phyloP scores from a whole-genome alignment of 495 filamentous ascomycete genomes.

The Copromyces sp. region DNA sequence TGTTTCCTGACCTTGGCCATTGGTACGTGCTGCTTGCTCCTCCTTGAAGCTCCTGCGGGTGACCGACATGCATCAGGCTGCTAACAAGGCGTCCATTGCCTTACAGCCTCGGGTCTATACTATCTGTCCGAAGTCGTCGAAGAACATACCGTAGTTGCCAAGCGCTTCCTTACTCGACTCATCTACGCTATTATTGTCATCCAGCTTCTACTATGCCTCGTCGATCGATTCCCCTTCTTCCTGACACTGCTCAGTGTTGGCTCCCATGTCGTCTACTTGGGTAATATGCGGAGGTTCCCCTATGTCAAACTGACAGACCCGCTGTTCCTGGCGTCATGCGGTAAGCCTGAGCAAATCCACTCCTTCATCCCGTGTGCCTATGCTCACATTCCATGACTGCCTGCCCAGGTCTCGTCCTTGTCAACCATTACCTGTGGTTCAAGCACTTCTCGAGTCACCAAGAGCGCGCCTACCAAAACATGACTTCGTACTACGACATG shows the following conservation, averaged over 20 bases:
- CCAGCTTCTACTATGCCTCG: slow-evolving; percentile 61
- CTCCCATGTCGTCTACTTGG: slow-evolving; percentile 80
- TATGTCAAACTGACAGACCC: slow-evolving; percentile 84
- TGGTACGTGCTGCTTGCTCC: slow-evolving; percentile 41
- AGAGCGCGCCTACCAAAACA: slow-evolving; percentile 32
- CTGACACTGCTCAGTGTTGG: slow-evolving; percentile 65
- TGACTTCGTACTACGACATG: slow-evolving; percentile 45
- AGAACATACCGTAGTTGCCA: slow-evolving; percentile 88
- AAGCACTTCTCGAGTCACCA: slow-evolving; percentile 69
- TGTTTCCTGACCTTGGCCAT: slow-evolving; percentile 88
- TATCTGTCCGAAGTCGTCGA: slow-evolving; percentile 97
- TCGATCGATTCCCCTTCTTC: slow-evolving; percentile 75
- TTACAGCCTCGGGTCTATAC: slow-evolving; percentile 83
- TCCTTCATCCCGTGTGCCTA: slow-evolving; percentile 3
- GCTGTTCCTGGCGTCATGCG: slow-evolving; percentile 74
- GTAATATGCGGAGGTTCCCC: slow-evolving; percentile 80
- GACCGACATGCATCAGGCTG: background rate
- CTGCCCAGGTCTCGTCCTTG: slow-evolving; percentile 57
- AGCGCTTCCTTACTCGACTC: slow-evolving; percentile 68
- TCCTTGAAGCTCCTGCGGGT: background rate
- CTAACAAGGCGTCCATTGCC: background rate
- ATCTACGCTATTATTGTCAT: slow-evolving; percentile 76
- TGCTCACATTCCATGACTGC: slow-evolving; percentile 5
- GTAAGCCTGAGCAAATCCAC: slow-evolving; percentile 29
- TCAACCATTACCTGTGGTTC: slow-evolving; percentile 98